A percentile compares a stretch with the other conserved stretches of the same genome.
Conservation (phyloP, 306 rosid species). For the Prinsepia uniflora region DNA sequence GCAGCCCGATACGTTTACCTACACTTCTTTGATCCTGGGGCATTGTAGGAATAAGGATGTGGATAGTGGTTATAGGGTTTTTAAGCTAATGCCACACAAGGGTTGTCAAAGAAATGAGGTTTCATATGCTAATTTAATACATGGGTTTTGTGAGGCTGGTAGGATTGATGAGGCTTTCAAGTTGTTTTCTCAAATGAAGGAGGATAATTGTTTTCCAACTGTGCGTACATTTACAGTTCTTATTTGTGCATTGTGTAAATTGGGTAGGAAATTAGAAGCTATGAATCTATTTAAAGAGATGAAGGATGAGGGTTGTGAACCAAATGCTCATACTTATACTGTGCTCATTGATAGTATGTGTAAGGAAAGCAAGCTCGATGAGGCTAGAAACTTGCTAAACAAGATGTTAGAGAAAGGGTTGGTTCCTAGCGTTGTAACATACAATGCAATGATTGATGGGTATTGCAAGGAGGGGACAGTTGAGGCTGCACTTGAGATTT, state of each 20-base stretch:
- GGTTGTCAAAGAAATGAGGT: slow-evolving; percentile 59
- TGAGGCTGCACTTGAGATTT: slow-evolving; percentile 51
- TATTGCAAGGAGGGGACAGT: slow-evolving; percentile 58
- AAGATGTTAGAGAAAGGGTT: slow-evolving; percentile 60
- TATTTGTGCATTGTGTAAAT: slow-evolving; percentile 43
- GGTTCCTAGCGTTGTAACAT: slow-evolving; percentile 51
- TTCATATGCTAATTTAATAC: slow-evolving; percentile 55
- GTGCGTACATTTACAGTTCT: slow-evolving; percentile 57
- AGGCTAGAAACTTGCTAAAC: slow-evolving; percentile 44
- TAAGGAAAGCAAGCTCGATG: slow-evolving; percentile 46
- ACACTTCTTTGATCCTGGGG: slow-evolving; percentile 74
- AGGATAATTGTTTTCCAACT: slow-evolving; percentile 52
- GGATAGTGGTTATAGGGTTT: slow-evolving; percentile 44
- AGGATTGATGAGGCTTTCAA: slow-evolving; percentile 45
- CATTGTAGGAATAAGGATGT: slow-evolving; percentile 54
- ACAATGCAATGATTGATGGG: slow-evolving; percentile 71
- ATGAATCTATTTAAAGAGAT: slow-evolving; percentile 47
- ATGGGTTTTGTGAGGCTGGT: slow-evolving; percentile 61
- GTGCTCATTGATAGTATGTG: slow-evolving; percentile 59
- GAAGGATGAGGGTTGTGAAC: slow-evolving; percentile 54
- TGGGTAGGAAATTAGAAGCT: slow-evolving; percentile 56
- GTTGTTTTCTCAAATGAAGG: slow-evolving; percentile 58
- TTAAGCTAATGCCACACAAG: slow-evolving; percentile 45
- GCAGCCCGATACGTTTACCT: slow-evolving; percentile 54
- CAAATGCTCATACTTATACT: slow-evolving; percentile 66